Percentiles rank a stretch among this genome's conserved stretches.
Evolutionary conservation across 1,139 yeast species (phyloP).

Genomic region (Pichia kudriavzevii): DNA sequence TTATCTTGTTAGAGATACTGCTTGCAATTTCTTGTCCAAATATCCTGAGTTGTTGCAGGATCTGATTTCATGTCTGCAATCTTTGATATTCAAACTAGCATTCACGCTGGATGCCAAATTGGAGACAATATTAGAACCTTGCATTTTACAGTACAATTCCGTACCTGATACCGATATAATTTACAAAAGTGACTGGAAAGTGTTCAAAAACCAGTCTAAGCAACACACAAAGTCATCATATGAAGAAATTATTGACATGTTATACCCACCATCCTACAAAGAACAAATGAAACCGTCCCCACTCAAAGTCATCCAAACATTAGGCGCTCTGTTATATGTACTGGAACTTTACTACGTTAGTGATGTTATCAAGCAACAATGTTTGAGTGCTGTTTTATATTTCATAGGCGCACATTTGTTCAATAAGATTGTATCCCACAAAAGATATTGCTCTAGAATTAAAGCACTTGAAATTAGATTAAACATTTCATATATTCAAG

Average conservation of each 20-base stretch:
- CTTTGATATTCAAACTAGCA: slow-evolving; percentile 55
- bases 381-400: slow-evolving; percentile 70
- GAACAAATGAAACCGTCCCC: slow-evolving; percentile 84
- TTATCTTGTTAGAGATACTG: slow-evolving; percentile 49
- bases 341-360: slow-evolving; percentile 76
- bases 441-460: slow-evolving; percentile 63
- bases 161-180: slow-evolving; percentile 55
- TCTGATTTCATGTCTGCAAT: slow-evolving; percentile 48
- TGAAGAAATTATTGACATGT: slow-evolving; percentile 61
- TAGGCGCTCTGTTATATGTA: slow-evolving; percentile 84
- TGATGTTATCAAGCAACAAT: slow-evolving; percentile 65
- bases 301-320: slow-evolving; percentile 70
- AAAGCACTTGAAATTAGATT: slow-evolving; percentile 86
- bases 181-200: slow-evolving; percentile 70
- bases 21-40: slow-evolving; percentile 36
- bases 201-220: slow-evolving; percentile 47
- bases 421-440: slow-evolving; percentile 60
- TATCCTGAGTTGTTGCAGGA: slow-evolving; percentile 59
- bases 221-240: slow-evolving; percentile 36
- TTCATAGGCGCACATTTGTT: slow-evolving; percentile 70
- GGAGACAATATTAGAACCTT: slow-evolving; percentile 49
- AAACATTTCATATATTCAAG: slow-evolving; percentile 79
- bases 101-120: slow-evolving; percentile 59
- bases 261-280: slow-evolving; percentile 60
- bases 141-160: slow-evolving; percentile 56